These are phyloP conservation scores for Syncephalastrum contaminatum DNA, from an alignment of 371 early-diverging fungal species.

Conservation along the genomic window DNA sequence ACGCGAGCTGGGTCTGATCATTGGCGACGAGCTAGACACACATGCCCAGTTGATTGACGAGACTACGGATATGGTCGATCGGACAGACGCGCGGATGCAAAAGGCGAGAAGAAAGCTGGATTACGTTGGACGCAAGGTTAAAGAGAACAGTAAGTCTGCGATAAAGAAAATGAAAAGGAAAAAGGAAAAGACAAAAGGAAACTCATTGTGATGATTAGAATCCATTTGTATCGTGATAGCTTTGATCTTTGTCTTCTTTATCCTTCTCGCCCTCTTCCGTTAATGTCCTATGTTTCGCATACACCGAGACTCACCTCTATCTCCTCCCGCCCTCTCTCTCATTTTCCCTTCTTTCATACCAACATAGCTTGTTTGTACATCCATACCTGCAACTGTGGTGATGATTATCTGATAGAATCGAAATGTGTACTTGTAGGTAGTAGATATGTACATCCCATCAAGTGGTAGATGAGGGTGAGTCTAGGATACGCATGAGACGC, in stretches of 20 bases:
- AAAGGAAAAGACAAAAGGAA: neutral
- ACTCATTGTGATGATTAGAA: constrained; percentile 14
- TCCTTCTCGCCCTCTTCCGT: constrained; percentile 39
- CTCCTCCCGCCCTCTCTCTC: too few species aligned
- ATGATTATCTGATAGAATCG: too few species aligned
- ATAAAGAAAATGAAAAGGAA: neutral
- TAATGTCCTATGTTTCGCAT: neutral
- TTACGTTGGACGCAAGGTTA: constrained; percentile 42
- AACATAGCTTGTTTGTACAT: too few species aligned
- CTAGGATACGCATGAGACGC: too few species aligned
- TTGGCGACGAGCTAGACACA: constrained; percentile 74
- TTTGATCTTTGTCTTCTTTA: constrained; percentile 41
- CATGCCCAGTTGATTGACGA: constrained; percentile 78
- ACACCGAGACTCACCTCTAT: too few species aligned
- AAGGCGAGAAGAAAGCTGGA: constrained; percentile 53
- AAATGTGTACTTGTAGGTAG: too few species aligned
- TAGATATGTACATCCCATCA: too few species aligned
- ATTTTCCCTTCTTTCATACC: too few species aligned
- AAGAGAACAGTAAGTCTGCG: constrained; percentile 47
- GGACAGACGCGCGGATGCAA: constrained; percentile 55
- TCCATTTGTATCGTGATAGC: constrained; percentile 51
- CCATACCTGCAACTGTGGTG: too few species aligned
- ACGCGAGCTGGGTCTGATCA: constrained; percentile 70
- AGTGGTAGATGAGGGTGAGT: too few species aligned
- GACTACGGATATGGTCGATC: constrained; percentile 67